Conservation (phyloP, 73 alveolate species). For the Symbiodinium pilosum region DNA sequence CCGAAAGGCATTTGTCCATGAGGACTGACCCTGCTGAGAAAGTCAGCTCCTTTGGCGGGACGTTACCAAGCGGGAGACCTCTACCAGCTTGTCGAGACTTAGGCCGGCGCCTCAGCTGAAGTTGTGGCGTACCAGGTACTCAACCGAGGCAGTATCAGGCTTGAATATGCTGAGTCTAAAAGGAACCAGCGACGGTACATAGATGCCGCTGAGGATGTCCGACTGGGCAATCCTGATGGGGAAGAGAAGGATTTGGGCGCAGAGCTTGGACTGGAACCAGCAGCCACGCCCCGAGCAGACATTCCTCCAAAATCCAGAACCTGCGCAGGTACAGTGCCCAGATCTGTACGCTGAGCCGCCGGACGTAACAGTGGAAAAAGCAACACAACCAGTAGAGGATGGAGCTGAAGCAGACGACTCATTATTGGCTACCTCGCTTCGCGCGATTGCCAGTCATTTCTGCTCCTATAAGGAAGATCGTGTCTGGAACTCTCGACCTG, state of each 20-base stretch:
- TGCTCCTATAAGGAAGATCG: neutral
- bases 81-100: neutral
- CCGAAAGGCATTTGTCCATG: neutral
- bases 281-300: no score
- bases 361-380: neutral
- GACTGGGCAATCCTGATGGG: neutral
- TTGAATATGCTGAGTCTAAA: neutral
- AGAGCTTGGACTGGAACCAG: no score
- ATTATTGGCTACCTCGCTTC: neutral
- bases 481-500: neutral
- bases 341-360: neutral
- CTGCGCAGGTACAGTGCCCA: neutral
- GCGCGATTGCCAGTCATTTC: neutral
- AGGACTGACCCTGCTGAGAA: conserved; percentile 14
- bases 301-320: neutral
- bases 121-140: neutral
- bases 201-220: neutral
- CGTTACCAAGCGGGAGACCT: neutral
- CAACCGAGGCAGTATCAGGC: neutral
- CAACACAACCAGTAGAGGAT: neutral
- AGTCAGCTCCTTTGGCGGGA: neutral
- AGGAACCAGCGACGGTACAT: neutral
- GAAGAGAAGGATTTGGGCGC: neutral
- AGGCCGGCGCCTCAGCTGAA: neutral
- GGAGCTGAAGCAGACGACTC: neutral